phyloP scores from a whole-genome alignment of 163 green algal genomes.

The Chlorella variabilis region DNA sequence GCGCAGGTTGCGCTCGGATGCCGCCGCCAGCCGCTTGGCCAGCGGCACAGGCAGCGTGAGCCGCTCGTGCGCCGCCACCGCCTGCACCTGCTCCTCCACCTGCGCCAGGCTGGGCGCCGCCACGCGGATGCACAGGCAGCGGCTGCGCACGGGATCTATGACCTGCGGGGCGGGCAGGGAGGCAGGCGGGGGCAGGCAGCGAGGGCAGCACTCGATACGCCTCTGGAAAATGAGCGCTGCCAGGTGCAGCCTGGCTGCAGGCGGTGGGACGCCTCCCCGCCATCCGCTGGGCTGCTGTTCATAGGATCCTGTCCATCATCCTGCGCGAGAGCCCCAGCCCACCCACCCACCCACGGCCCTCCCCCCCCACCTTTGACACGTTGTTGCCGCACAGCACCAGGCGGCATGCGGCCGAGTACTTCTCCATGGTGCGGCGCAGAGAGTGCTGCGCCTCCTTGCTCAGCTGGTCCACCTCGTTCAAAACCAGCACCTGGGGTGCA shows the following conservation, averaged over 20 bases:
- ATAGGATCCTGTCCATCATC: background rate
- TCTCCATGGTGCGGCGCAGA: slow-evolving; percentile 98
- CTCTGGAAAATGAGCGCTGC: background rate
- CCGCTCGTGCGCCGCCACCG: slow-evolving; percentile 81
- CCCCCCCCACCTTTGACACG: slow-evolving; percentile 75
- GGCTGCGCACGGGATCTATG: slow-evolving; percentile 88
- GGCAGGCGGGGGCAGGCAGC: background rate
- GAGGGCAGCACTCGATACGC: background rate
- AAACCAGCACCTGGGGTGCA: slow-evolving; percentile 91
- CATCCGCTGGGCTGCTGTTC: background rate
- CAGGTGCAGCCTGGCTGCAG: background rate
- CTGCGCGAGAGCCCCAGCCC: background rate
- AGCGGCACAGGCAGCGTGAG: slow-evolving; percentile 75
- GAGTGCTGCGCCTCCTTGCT: slow-evolving; percentile 90
- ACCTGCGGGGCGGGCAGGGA: slow-evolving; percentile 59
- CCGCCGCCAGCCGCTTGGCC: slow-evolving; percentile 65
- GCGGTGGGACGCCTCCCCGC: too few species aligned
- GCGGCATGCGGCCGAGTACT: slow-evolving; percentile 91
- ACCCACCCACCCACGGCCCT: background rate
- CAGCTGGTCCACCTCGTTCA: slow-evolving; percentile 94
- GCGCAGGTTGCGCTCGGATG: slow-evolving; percentile 78
- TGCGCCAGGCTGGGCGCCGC: slow-evolving; percentile 68
- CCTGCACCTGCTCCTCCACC: slow-evolving; percentile 72
- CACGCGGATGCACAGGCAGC: slow-evolving; percentile 94
- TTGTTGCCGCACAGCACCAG: slow-evolving; percentile 89